These are phyloP conservation scores for Phytophthora multivora DNA, from an alignment of 352 stramenopile genomes.

Conservation along the genomic window DNA sequence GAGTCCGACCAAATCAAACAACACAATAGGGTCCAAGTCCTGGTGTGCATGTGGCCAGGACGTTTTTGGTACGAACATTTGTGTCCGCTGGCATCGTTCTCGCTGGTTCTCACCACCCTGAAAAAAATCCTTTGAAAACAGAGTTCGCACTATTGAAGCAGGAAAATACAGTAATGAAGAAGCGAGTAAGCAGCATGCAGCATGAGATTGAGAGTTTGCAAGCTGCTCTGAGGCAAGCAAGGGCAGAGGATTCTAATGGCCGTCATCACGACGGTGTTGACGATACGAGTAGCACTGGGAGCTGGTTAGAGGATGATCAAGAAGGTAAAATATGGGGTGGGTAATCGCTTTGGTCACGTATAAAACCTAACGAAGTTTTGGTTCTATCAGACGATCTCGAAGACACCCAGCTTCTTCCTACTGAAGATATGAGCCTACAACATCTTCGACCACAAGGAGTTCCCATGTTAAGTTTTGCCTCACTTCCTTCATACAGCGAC, in stretches of 20 bases:
- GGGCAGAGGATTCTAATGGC: neutral
- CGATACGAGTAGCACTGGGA: conserved; percentile 10
- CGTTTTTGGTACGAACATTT: conserved; percentile 18
- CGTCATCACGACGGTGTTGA: conserved; percentile 7
- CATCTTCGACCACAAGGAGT: conserved; percentile 33
- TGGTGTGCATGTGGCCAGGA: conserved; percentile 34
- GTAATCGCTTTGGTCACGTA: neutral
- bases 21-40: conserved; percentile 3
- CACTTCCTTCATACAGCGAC: conserved; percentile 59
- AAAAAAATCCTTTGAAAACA: conserved; percentile 14
- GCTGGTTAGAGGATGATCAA: conserved; percentile 21
- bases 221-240: conserved; percentile 30
- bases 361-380: neutral
- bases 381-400: conserved; percentile 34
- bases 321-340: conserved; percentile 11
- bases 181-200: conserved; percentile 51
- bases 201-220: conserved; percentile 57
- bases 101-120: neutral
- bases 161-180: conserved; percentile 64
- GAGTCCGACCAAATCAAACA: conserved; percentile 20
- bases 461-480: conserved; percentile 54
- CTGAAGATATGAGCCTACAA: conserved; percentile 1
- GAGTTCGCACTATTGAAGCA: conserved; percentile 53
- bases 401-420: conserved; percentile 35
- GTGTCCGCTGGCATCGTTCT: neutral